phyloP scores from a whole-genome alignment of 1,284 basidiomycete genomes.

The Apiotrichum veenhuisii region DNA sequence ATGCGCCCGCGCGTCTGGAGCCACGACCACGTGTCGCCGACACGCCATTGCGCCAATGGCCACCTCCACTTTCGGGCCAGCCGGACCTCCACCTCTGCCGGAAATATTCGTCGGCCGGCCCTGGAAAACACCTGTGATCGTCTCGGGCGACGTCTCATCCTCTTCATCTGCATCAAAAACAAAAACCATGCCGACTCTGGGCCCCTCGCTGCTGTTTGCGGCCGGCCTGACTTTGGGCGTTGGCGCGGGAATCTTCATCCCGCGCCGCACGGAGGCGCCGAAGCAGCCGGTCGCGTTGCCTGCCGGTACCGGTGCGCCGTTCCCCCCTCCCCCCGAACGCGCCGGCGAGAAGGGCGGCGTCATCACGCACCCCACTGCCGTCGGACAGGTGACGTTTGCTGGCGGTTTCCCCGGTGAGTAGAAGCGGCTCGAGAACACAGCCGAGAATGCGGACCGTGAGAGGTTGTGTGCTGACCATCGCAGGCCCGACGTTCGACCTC shows the following conservation, averaged over 20 bases:
- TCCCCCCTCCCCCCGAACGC: conserved; percentile 26
- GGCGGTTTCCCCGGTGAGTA: conserved; percentile 48
- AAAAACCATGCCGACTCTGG: conserved; percentile 38
- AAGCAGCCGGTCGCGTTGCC: background rate
- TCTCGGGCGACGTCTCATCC: background rate
- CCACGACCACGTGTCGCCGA: too few relatives aligned
- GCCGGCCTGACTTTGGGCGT: conserved; percentile 31
- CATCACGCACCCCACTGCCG: conserved; percentile 26
- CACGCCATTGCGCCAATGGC: too few relatives aligned
- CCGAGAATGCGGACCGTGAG: conserved; percentile 22
- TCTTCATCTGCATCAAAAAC: background rate
- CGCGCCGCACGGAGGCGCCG: conserved; percentile 19
- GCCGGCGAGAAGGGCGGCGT: conserved; percentile 17
- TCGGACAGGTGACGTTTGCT: conserved; percentile 33
- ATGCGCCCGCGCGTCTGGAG: too few relatives aligned
- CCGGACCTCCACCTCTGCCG: background rate
- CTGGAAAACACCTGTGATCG: background rate
- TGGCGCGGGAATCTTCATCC: conserved; percentile 37
- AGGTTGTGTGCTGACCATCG: conserved; percentile 2
- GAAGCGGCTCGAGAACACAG: too few relatives aligned
- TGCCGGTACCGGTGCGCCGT: conserved; percentile 10
- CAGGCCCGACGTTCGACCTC: conserved; percentile 79
- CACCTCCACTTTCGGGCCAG: background rate
- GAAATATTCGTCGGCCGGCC: background rate
- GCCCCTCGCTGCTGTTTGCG: conserved; percentile 48